phyloP scores from a whole-genome alignment of 305 asterid species.

The Fraxinus latifolia region DNA sequence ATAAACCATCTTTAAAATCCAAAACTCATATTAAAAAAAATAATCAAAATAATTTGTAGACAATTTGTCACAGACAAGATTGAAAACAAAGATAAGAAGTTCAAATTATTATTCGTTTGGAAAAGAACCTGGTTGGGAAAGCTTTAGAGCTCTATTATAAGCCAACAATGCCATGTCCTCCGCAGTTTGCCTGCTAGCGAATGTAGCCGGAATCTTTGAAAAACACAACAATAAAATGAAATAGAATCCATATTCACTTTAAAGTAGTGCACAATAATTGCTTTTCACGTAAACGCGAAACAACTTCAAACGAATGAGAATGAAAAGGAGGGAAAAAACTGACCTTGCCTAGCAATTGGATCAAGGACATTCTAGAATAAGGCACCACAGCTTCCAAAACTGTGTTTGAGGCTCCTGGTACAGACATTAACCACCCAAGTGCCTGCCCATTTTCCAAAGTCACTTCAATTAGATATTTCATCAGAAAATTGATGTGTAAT shows the following conservation, averaged over 20 bases:
- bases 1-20: neutral
- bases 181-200: slow-evolving; percentile 62
- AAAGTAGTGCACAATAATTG: neutral
- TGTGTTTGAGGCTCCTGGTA: slow-evolving; percentile 87
- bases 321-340: neutral
- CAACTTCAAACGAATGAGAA: neutral
- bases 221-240: neutral
- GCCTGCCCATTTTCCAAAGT: slow-evolving; percentile 44
- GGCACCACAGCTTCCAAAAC: slow-evolving; percentile 74
- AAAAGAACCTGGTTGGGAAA: slow-evolving; percentile 66
- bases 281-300: neutral
- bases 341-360: slow-evolving; percentile 83
- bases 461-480: slow-evolving; percentile 25
- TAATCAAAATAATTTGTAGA: neutral
- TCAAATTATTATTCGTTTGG: neutral
- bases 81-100: neutral
- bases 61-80: neutral
- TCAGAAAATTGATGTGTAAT: slow-evolving; percentile 23
- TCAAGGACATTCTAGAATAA: slow-evolving; percentile 76
- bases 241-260: slow-evolving; percentile 6
- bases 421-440: slow-evolving; percentile 85
- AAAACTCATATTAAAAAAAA: neutral
- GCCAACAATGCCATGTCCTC: slow-evolving; percentile 85
- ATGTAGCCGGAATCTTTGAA: slow-evolving; percentile 63
- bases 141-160: slow-evolving; percentile 82